Evolutionary conservation across 371 early-diverging fungal species (phyloP).

Genomic region (Haplosporangium sp.): DNA sequence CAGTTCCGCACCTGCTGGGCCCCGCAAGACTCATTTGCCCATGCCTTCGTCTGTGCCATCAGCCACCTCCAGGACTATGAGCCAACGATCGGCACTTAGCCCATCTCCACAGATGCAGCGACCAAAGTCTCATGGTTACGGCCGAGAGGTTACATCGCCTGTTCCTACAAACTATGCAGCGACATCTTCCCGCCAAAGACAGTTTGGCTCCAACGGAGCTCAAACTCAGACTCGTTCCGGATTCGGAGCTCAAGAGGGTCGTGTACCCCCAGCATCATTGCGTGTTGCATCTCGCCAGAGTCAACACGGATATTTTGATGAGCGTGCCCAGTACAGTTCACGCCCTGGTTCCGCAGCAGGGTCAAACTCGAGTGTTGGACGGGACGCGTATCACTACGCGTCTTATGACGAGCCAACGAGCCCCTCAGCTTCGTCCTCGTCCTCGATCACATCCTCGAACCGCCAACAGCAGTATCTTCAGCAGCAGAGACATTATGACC

Average conservation of each 20-base stretch:
- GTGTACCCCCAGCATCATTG: slow-evolving; percentile 6
- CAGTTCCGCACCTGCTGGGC: not conserved
- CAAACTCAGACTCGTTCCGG: slow-evolving; percentile 6
- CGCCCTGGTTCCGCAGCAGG: slow-evolving; percentile 40
- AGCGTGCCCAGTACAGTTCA: slow-evolving; percentile 15
- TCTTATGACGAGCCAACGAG: slow-evolving; percentile 42
- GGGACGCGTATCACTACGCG: slow-evolving; percentile 28
- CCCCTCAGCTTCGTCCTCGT: slow-evolving; percentile 27
- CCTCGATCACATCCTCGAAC: slow-evolving; percentile 15
- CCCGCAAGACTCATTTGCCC: slow-evolving; percentile 25
- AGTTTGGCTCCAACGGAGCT: slow-evolving; percentile 16
- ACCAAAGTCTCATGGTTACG: slow-evolving; percentile 18
- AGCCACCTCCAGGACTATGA: not conserved
- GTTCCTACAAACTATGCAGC: slow-evolving; percentile 18
- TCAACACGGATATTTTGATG: slow-evolving; percentile 19
- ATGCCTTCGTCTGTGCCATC: slow-evolving; percentile 17
- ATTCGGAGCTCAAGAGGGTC: slow-evolving; percentile 15
- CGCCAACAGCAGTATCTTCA: slow-evolving; percentile 14
- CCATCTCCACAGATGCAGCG: slow-evolving; percentile 35
- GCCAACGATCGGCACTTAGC: slow-evolving; percentile 15
- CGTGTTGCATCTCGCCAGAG: slow-evolving; percentile 15
- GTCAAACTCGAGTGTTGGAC: slow-evolving; percentile 22
- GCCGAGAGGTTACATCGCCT: slow-evolving; percentile 30
- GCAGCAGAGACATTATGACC: slow-evolving; percentile 12
- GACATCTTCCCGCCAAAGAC: slow-evolving; percentile 24